Base-by-base conservation (phyloP, 495 filamentous ascomycete genomes). In the Tetracladium marchalianum region DNA sequence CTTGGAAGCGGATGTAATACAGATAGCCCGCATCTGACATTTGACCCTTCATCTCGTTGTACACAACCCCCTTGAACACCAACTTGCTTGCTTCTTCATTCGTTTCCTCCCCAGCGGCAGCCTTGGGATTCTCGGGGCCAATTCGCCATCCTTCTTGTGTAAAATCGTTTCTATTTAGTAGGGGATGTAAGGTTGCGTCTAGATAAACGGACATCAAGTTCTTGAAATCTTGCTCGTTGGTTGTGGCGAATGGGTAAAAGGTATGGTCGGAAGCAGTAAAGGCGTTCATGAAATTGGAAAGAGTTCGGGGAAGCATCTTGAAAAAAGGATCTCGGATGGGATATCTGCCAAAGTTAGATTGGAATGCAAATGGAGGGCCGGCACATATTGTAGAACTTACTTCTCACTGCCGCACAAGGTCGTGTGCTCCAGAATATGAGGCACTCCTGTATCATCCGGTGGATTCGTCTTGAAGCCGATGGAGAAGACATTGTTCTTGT, bases 41-140 rank as follows among this genome's bases (percentile, higher is more conserved):
- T 59, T 95, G 88, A 0, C 92, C 92, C 65, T 98, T 98, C 92
- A 98, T 98, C 66, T 98, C 92, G 58, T 98, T 98, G 65, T 98
- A 98, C 17, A 98, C 92, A 10, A 98, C 92, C 17, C 92, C 92
- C 62, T 98, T 98, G 72, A 98, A 98, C 11, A 96, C 82, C 15
- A 97, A 76, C 32, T 75, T 78, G 42, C 67, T 74, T 19, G 53
- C 52, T 34, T 55, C 52, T 10, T 41, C 16, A 41, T 66, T 67
- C 42, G 64, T 54, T 17, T 55, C 63, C 10, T 70, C 68, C 4
- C 63, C 67, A 17, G 70, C 56, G 2, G 72, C 55, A 15, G 76
- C 75, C 35, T 73, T 68, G 6, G 85, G 83, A 59, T 98, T 87
- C 64, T 94, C 87, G 0, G 92, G 92, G 1, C 92, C 92, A 47